Evolutionary conservation across 1,284 basidiomycete genomes (phyloP), one percentile per base, ranked within the genome.

Genomic region (Caloboletus inedulis): DNA sequence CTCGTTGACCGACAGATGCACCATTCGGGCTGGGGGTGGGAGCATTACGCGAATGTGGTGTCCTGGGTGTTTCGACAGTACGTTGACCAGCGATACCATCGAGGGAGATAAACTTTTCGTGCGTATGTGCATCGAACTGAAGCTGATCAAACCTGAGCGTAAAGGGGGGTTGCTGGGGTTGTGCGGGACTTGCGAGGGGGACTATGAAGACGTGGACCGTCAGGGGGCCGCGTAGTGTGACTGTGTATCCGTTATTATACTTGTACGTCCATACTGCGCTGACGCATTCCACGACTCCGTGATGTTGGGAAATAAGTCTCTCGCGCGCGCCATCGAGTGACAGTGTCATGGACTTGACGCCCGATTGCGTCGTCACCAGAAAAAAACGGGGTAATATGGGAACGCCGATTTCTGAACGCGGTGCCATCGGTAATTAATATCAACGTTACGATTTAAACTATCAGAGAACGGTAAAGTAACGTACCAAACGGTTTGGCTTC

Each of bases 371-470:
- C 0, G 87, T 89, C 23, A 89, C 85, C 29, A 89, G 78, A 72
- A 91, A 89, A 70, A 90, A 89, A 34, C 87, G 82, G n/a, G 88
- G 84, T 30, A 91, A 73, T 53, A 90, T 87, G 23, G 84, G 82
- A 42, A 82, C 78, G 44, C 81, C 81, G 54, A 91, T 87, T 71
- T 89, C 89, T 90, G 65, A 44, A 54, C 47, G 49, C 43, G 48
- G 47, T 42, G 34, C 25, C 49, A 36, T 52, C 47, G 47, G 51
- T 44, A 54, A 58, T 53, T 55, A 54, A 59, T 41, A 46, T 56
- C 44, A 53, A 36, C 33, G 30, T 41, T 49, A 39, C 18, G 30
- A 46, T 48, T 31, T 1, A n/a, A 40, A 48, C 33, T 50, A 35
- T 36, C 53, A 33, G 19, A 41, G 34, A 51, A 27, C 21, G 43